These are phyloP conservation scores for Physcomitrium patens DNA, from an alignment of 225 moss, liverwort and hornwort genomes.

Conservation along the genomic window DNA sequence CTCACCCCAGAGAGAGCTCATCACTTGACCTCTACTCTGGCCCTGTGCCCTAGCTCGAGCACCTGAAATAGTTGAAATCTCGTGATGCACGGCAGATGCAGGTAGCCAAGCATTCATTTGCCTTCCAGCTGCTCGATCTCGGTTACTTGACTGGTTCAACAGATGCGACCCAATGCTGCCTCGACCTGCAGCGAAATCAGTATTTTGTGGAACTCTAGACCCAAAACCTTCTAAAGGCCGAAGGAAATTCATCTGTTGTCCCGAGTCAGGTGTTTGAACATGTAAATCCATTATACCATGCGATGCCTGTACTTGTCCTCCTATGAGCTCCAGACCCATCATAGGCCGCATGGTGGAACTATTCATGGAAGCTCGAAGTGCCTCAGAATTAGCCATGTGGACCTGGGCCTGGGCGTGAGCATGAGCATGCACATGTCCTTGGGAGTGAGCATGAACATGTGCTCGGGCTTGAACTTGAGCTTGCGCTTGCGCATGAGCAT, in stretches of 20 bases:
- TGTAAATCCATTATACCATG: slow-evolving; percentile 72
- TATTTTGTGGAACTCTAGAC: slow-evolving; percentile 40
- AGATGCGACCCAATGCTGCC: slow-evolving; percentile 41
- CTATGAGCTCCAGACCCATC: slow-evolving; percentile 65
- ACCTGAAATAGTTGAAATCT: slow-evolving; percentile 43
- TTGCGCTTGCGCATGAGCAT: slow-evolving; percentile 43
- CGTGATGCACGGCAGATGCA: slow-evolving; percentile 40
- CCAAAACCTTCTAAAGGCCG: slow-evolving; percentile 60
- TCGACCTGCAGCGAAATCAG: slow-evolving; percentile 52
- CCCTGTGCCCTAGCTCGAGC: slow-evolving; percentile 63
- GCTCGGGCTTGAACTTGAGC: slow-evolving; percentile 41
- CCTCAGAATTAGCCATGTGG: slow-evolving; percentile 54
- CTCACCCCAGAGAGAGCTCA: slow-evolving; percentile 61
- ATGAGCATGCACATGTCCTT: slow-evolving; percentile 44
- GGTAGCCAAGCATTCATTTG: slow-evolving; percentile 60
- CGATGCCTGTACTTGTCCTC: slow-evolving; percentile 51
- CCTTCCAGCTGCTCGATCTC: slow-evolving; percentile 57
- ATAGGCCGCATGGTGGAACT: slow-evolving; percentile 59
- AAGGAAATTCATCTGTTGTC: slow-evolving; percentile 56
- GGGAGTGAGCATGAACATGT: slow-evolving; percentile 26
- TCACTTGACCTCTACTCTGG: slow-evolving; percentile 55
- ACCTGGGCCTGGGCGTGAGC: slow-evolving; percentile 53
- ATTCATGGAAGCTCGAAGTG: slow-evolving; percentile 59
- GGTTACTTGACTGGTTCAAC: slow-evolving; percentile 52
- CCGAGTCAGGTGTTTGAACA: slow-evolving; percentile 57